A percentile compares a stretch with the other conserved stretches of the same genome.
These are phyloP conservation scores for Pleurostoma richardsiae DNA, from an alignment of 2,329 filamentous ascomycete genomes.

Conservation along the genomic window DNA sequence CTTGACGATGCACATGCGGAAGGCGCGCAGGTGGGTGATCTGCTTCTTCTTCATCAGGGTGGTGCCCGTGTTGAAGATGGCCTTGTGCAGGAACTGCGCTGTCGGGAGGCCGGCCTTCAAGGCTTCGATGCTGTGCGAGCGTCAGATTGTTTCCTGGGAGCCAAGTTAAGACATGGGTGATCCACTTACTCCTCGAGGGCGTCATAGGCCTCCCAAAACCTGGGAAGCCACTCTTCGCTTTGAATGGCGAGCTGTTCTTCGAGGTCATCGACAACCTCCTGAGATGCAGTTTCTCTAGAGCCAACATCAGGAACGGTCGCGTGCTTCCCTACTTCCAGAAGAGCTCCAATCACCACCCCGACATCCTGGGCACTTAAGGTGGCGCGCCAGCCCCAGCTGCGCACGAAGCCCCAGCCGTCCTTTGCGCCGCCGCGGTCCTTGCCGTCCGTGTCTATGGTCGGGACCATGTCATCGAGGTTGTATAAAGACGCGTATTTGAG, in stretches of 20 bases:
- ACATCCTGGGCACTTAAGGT: slow-evolving; percentile 92
- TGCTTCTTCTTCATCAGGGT: slow-evolving; percentile 89
- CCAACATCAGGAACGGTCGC: slow-evolving; percentile 26
- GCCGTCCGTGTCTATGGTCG: slow-evolving; percentile 66
- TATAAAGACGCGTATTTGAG: slow-evolving; percentile 91
- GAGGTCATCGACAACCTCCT: slow-evolving; percentile 36
- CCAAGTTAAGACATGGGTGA: too few relatives aligned
- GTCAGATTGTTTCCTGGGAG: slow-evolving; percentile 13
- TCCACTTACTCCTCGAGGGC: slow-evolving; percentile 60
- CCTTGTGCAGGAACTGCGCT: slow-evolving; percentile 84
- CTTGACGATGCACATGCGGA: slow-evolving; percentile 93
- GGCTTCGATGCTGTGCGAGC: slow-evolving; percentile 60
- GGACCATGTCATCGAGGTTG: slow-evolving; percentile 89
- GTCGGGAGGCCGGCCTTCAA: slow-evolving; percentile 73
- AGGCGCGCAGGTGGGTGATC: slow-evolving; percentile 86
- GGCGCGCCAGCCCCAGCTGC: slow-evolving; percentile 96
- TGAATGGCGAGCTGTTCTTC: slow-evolving; percentile 46
- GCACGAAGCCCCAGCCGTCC: slow-evolving; percentile 94
- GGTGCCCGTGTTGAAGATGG: slow-evolving; percentile 89
- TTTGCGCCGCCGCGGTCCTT: slow-evolving; percentile 67
- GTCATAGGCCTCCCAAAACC: slow-evolving; percentile 71
- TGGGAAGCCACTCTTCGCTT: slow-evolving; percentile 58
- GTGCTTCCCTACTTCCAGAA: slow-evolving; percentile 81
- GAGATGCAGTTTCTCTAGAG: slow-evolving; percentile 21
- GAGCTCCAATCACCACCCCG: slow-evolving; percentile 84